Evolutionary conservation across 1,284 basidiomycete species (phyloP).

Genomic region (Sutorius eximius): DNA sequence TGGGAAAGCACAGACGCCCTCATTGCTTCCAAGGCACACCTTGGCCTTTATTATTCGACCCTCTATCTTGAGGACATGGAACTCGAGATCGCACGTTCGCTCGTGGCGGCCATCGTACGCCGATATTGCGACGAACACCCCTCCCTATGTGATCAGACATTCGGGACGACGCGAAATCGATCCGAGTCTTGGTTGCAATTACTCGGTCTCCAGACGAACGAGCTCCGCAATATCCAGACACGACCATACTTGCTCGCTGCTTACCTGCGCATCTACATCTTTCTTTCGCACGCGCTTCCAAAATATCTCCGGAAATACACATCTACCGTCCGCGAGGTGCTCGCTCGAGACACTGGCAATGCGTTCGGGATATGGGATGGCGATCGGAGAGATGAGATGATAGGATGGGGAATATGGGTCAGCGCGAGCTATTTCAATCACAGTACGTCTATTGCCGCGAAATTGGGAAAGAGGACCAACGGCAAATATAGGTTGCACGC

Average conservation of each 20-base stretch:
- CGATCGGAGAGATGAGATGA: conserved; percentile 50
- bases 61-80: conserved; percentile 48
- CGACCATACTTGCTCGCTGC: conserved; percentile 46
- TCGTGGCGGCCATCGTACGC: conserved; percentile 46
- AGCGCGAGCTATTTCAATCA: conserved; percentile 68
- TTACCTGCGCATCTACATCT: conserved; percentile 48
- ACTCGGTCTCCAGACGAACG: conserved; percentile 52
- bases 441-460: conserved; percentile 40
- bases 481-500: conserved; percentile 48
- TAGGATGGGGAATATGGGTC: conserved; percentile 63
- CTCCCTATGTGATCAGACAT: conserved; percentile 7
- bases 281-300: conserved; percentile 41
- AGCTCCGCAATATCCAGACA: conserved; percentile 40
- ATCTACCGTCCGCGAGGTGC: conserved; percentile 47
- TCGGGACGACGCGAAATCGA: neutral
- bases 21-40: conserved; percentile 20
- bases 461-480: neutral
- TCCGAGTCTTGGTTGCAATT: conserved; percentile 26
- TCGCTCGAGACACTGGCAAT: conserved; percentile 63
- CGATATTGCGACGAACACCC: conserved; percentile 32
- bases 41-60: conserved; percentile 21
- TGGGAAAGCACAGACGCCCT: conserved; percentile 33
- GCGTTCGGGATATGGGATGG: conserved; percentile 66
- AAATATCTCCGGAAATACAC: conserved; percentile 38
- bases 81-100: conserved; percentile 51